Conservation (phyloP, 2,329 filamentous ascomycete genomes). For the Penicillium italicum region DNA sequence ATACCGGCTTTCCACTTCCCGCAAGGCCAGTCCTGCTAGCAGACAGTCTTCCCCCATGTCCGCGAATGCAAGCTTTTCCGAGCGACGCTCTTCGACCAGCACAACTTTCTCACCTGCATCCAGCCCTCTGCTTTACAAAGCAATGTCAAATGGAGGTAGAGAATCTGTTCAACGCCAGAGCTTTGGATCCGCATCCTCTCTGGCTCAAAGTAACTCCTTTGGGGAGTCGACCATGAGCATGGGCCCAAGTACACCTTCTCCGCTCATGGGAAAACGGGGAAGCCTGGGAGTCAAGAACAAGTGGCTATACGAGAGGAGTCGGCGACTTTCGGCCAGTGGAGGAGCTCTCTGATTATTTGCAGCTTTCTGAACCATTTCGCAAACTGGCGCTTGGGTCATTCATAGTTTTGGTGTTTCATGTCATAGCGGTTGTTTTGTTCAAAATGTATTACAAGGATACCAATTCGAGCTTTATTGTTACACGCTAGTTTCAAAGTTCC, state of each 20-base stretch:
- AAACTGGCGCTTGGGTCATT: conserved; percentile 13
- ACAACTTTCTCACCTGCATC: conserved; percentile 54
- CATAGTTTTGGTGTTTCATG: conserved; percentile 13
- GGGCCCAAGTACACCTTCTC: conserved; percentile 64
- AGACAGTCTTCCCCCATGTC: conserved; percentile 39
- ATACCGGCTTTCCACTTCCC: conserved; percentile 70
- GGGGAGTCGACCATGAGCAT: conserved; percentile 39
- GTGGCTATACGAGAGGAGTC: conserved; percentile 86
- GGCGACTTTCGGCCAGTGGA: conserved; percentile 38
- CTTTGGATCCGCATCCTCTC: conserved; percentile 51
- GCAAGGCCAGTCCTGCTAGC: conserved; percentile 41
- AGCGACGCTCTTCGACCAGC: conserved; percentile 36
- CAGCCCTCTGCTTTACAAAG: conserved; percentile 66
- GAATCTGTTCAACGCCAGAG: conserved; percentile 49
- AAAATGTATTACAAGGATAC: conserved; percentile 13
- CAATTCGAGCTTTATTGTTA: conserved; percentile 1
- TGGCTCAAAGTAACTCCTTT: conserved; percentile 33
- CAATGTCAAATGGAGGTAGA: conserved; percentile 43
- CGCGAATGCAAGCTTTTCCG: conserved; percentile 34
- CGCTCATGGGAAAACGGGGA: conserved; percentile 61
- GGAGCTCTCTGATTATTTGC: conserved; percentile 29
- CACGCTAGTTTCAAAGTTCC: not conserved
- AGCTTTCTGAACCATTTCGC: conserved; percentile 10
- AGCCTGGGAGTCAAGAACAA: conserved; percentile 83
- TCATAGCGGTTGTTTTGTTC: conserved; percentile 17